Evolutionary conservation across 208 protist genomes (phyloP), one percentile per base, ranked within the genome.

Genomic region (Kentomonas sorsogonicus): DNA sequence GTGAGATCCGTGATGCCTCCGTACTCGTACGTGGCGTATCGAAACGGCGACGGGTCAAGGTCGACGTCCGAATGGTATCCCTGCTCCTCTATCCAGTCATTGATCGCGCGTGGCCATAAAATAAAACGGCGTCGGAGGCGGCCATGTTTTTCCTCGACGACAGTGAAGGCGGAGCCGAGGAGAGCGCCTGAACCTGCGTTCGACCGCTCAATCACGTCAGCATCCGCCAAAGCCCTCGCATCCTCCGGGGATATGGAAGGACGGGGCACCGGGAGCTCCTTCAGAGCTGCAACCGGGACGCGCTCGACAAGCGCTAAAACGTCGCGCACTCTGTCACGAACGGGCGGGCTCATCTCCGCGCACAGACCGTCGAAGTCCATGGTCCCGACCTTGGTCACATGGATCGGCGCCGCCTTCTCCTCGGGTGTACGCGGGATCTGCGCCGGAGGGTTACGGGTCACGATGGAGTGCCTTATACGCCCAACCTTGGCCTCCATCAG

Each of bases 71-170:
- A 27, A 1, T 16, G 7, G 46, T 72, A 72, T 10, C 48, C 57
- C 22, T 64, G 41, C 31, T 38, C 29, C 4, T 43, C 25, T 0
- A 65, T 25, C 50, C 59, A 66, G 2, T 47, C n/a, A 36, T 53
- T 61, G 10, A 66, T 18, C 11, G 26, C n/a, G 6, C 51, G 33
- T 7, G 40, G 66, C 59, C 66, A 72, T 6, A 72, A 23, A 26
- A 58, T 63, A 36, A 66, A 39, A 1, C 59, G 44, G 5, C 52
- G 52, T 0, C 59, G 38, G 9, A 63, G 33, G 10, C 2, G 15
- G 1, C 45, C 44, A 11, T 58, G 40, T 31, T 53, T 72, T 25
- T 72, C 59, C 29, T 61, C 38, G 5, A 66, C 66, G 0, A 66
- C 53, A 2, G 44, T 66, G 53, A 62, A 53, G 0, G 57, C 51